Base-by-base conservation (phyloP, 306 rosid genomes). In the Begonia masoniana region DNA sequence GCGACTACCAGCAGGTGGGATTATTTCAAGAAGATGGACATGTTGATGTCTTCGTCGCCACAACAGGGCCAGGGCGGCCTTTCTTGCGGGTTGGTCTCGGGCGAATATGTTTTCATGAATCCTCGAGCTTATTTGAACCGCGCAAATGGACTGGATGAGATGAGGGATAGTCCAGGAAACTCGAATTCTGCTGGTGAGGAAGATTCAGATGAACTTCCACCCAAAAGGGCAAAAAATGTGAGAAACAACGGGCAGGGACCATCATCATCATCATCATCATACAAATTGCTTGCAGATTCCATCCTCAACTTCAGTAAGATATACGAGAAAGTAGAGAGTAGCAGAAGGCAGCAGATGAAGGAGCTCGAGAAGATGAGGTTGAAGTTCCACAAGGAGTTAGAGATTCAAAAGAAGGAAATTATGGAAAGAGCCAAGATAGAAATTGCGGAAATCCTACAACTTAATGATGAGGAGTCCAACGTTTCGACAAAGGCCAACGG, bases 281-380 rank as follows among this genome's bases (percentile, higher is more conserved):
- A 77, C 61, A 76, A 81, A 51, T 71, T 88, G 76, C 78, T 85
- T 45, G 97, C 94, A 2, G 72, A 82, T 60, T 79, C 95, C 54
- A 80, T 88, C 56, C 75, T 73, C 49, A 84, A 80, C 53, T 78
- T 84, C 74, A 63, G 89, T 12, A 76, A 78, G 65, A 82, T 82
- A 63, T 82, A 88, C 52, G 97, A 82, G 76, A 84, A 82, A 62
- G 73, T 80, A 36, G 97, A 88, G 58, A 72, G 59, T 19, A 76
- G 69, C 52, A 84, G 72, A 68, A 80, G 89, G 64, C 73, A 78
- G 77, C 87, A 82, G 68, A 76, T 88, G 82, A 31, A 65, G 48
- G 95, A 84, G 63, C 73, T 88, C 15, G 97, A 88, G 73, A 88
- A 74, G 76, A 82, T 85, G 97, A 78, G 94, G 71, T 80, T 82